Conservation (phyloP, 768 basidiomycete genomes). For the Termitomyces sp. region DNA sequence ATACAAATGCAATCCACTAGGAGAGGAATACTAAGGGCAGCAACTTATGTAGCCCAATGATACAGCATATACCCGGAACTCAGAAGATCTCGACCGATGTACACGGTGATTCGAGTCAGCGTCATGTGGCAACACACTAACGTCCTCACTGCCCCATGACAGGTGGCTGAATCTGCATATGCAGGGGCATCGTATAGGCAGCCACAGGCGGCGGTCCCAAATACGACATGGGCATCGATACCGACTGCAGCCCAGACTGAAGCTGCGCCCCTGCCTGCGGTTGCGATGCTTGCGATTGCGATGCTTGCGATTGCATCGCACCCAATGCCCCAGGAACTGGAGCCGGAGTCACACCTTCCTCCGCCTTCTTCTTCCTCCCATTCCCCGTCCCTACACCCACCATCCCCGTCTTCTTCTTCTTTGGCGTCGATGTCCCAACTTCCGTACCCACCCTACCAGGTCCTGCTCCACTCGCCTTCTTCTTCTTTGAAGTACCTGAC, state of each 20-base stretch:
- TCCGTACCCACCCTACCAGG: conserved; percentile 19
- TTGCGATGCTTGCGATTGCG: neutral
- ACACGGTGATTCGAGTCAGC: neutral
- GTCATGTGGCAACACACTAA: neutral
- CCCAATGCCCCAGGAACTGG: neutral
- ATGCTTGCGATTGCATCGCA: conserved; percentile 1
- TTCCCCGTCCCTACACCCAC: conserved; percentile 37
- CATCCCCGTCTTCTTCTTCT: conserved; percentile 40
- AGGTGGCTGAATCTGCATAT: conserved; percentile 7
- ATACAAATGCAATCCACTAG: conserved; percentile 11
- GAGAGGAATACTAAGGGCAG: neutral
- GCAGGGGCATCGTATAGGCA: conserved; percentile 6
- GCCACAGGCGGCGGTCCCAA: conserved; percentile 7
- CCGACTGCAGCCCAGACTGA: conserved; percentile 2
- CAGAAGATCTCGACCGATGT: neutral
- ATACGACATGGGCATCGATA: conserved; percentile 6
- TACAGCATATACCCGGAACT: neutral
- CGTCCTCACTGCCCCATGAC: conserved; percentile 8
- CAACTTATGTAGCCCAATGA: neutral
- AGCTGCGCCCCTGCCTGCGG: neutral
- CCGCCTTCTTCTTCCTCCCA: conserved; percentile 41
- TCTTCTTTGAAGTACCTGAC: conserved; percentile 58
- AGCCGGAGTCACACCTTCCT: conserved; percentile 4
- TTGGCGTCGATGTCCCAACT: conserved; percentile 16
- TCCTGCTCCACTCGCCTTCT: conserved; percentile 22